Evolutionary conservation across 1,284 basidiomycete species (phyloP).

Genomic region (Ganoderma multipileum): DNA sequence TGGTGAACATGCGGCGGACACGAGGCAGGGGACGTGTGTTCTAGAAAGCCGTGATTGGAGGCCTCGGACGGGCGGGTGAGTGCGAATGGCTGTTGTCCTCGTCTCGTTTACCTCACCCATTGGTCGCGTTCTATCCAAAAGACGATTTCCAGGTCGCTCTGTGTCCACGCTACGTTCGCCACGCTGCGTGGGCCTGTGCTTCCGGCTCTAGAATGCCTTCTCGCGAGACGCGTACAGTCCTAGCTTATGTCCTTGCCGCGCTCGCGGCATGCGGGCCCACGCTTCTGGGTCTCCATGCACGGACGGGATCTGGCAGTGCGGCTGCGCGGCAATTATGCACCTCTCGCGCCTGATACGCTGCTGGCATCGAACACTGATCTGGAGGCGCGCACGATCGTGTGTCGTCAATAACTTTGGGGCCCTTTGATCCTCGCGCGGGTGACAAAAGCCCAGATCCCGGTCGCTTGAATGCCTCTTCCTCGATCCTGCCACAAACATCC

Average conservation of each 20-base stretch:
- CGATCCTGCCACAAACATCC: slow-evolving; percentile 22
- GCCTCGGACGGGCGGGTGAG: slow-evolving; percentile 20
- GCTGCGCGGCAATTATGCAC: slow-evolving; percentile 27
- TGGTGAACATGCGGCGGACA: slow-evolving; percentile 32
- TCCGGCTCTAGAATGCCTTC: slow-evolving; percentile 16
- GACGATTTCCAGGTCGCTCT: slow-evolving; percentile 13
- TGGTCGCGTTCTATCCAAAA: slow-evolving; percentile 14
- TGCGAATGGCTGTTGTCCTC: slow-evolving; percentile 27
- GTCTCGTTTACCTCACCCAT: slow-evolving; percentile 32
- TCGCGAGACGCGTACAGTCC: not conserved
- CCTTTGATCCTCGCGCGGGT: slow-evolving; percentile 34
- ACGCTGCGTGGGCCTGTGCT: slow-evolving; percentile 10
- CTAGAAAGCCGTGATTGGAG: slow-evolving; percentile 23
- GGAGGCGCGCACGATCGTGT: slow-evolving; percentile 27
- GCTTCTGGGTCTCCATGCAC: slow-evolving; percentile 6
- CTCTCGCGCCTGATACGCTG: slow-evolving; percentile 32
- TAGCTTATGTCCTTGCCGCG: slow-evolving; percentile 1
- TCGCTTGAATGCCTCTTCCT: slow-evolving; percentile 24
- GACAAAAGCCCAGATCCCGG: slow-evolving; percentile 33
- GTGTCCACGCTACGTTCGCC: slow-evolving; percentile 17
- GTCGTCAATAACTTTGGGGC: slow-evolving; percentile 1
- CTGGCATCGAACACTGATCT: slow-evolving; percentile 27
- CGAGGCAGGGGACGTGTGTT: slow-evolving; percentile 30
- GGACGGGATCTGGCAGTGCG: slow-evolving; percentile 10
- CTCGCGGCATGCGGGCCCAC: slow-evolving; percentile 10